Base-by-base conservation (phyloP, 2,329 filamentous ascomycete species). In the Xylaria sp. region DNA sequence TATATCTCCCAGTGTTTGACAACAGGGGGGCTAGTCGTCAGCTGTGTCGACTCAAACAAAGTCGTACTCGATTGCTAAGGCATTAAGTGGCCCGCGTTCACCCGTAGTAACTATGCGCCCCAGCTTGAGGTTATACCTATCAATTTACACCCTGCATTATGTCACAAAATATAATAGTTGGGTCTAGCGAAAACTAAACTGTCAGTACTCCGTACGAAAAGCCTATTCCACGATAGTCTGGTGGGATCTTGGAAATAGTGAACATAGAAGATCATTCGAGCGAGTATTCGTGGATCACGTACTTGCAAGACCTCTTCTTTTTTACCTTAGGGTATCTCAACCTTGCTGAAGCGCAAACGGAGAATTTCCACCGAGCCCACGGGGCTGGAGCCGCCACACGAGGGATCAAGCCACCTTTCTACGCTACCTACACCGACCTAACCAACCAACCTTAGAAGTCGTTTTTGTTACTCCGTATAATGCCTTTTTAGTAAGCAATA, bases 361-460 rank as follows among this genome's bases (percentile, higher is more conserved):
- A 45, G 38, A 11, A 51, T 33, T 28, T 14, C 49, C 37, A 33
- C 51, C 42, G 35, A 57, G 37, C 37, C 55, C 35, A 45, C 55
- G 53, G 35, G 56, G 60, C 60, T 62, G 50, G 52, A 61, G 47
- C 61, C 37, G 37, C 59, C 17, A 38, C 37, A 28, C 57, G 46
- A 43, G 55, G n/a, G 54, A 52, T 35, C 19, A 53, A 54, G 45
- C 43, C 23, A 59, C 40, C 31, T n/a, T 25, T 11, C 38, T 11
- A 42, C 12, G 3, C 15, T 53, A 28, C 21, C 15, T 53, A 28
- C 21, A 42, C 15, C 42, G 21, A 49, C 15, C 33, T 38, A 55
- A n/a, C n/a, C n/a, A n/a, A n/a, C n/a, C n/a, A n/a, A n/a, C n/a
- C n/a, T n/a, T n/a, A n/a, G n/a, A n/a, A n/a, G n/a, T n/a, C n/a